phyloP scores from a whole-genome alignment of 2,329 filamentous ascomycete species.

The Aspergillus awamori region DNA sequence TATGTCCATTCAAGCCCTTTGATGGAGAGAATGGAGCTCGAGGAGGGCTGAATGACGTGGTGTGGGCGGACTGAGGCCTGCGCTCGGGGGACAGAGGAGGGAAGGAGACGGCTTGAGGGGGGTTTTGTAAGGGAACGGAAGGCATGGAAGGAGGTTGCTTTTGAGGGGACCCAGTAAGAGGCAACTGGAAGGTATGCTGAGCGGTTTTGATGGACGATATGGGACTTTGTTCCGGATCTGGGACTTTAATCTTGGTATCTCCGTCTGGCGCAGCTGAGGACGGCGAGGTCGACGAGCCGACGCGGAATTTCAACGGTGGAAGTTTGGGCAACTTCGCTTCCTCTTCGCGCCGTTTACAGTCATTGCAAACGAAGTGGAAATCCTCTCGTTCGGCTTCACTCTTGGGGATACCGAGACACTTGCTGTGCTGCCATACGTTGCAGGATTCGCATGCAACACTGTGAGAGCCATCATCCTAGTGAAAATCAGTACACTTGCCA shows the following conservation, averaged over 20 bases:
- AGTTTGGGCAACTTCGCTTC: conserved; percentile 65
- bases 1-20: conserved; percentile 33
- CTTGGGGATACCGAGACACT: conserved; percentile 79
- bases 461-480: conserved; percentile 83
- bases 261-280: conserved; percentile 17
- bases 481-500: conserved; percentile 24
- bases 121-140: conserved; percentile 16
- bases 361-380: conserved; percentile 82
- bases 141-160: conserved; percentile 23
- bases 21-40: conserved; percentile 39
- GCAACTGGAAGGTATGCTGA: conserved; percentile 18
- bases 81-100: conserved; percentile 35
- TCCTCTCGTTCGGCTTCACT: conserved; percentile 79
- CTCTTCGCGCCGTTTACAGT: conserved; percentile 71
- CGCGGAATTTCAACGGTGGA: conserved; percentile 61
- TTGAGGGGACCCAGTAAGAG: conserved; percentile 27
- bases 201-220: conserved; percentile 32
- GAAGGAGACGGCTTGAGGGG: conserved; percentile 18
- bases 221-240: conserved; percentile 19
- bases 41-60: conserved; percentile 30
- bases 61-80: conserved; percentile 29
- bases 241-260: conserved; percentile 25
- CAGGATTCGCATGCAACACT: conserved; percentile 93
- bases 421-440: conserved; percentile 96
- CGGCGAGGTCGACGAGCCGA: conserved; percentile 52